Base-by-base conservation (phyloP, 2,329 filamentous ascomycete genomes). In the Talaromyces sp. region DNA sequence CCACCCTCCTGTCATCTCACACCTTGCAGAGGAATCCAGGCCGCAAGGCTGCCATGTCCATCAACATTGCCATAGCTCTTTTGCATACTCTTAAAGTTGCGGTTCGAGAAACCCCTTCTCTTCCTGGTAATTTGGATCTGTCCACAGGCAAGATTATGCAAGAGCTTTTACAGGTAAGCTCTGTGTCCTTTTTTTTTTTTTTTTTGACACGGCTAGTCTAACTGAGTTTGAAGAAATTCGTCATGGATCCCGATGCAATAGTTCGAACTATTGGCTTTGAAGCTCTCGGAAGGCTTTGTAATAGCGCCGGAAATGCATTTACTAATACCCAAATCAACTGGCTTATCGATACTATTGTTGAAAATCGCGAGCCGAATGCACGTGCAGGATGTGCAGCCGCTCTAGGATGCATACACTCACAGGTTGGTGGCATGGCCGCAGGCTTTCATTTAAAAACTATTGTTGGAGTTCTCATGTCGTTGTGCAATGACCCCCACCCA, bases 371-470 rank as follows among this genome's bases (percentile, higher is more conserved):
- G 73, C 95, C 95, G 0, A 94, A 91, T 73, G 92, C 92, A 42
- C 87, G 95, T 73, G 93, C 96, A 52, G 95, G 95, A 10, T 99
- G 94, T 76, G 95, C 96, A 16, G 91, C 96, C 81, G 92, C 95
- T 12, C 80, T 99, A 33, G 95, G 95, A 8, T 90, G 89, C 61
- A 98, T 99, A 57, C 93, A 99, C 76, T 90, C 92, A 18, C 92
- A 96, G 73, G 90, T 99, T 36, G 96, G 95, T 61, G 94, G 95
- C 61, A 98, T 99, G 93, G 95, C 95, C 59, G 95, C 95, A 60
- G 92, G 93, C 3, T 92, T 95, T 69, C 95, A 99, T 73, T 83
- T 99, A 57, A 98, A 98, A 79, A 97, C 92, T 1, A 97, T 99
- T 56, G 85, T 97, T n/a, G 90, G 94, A 18, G 96, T 99, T 44